These are phyloP conservation scores for Pyrenophora seminiperda DNA, from an alignment of 2,329 filamentous ascomycete species.

Conservation along the genomic window DNA sequence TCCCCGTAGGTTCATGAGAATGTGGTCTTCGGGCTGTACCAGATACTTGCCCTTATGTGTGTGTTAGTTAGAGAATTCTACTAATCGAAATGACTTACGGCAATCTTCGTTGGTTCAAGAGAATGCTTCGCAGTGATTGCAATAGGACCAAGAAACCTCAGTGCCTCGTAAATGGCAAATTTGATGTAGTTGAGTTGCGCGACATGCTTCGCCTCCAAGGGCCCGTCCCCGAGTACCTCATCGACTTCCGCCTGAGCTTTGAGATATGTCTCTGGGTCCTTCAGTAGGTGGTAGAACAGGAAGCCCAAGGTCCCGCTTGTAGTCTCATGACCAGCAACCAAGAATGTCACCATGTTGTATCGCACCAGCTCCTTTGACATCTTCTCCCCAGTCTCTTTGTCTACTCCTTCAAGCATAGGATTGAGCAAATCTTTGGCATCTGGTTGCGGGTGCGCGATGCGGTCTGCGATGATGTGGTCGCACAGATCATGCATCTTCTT, in stretches of 20 bases:
- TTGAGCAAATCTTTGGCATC: constrained; percentile 10
- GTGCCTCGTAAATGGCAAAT: constrained; percentile 10
- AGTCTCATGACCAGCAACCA: constrained; percentile 13
- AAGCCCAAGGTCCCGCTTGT: constrained; percentile 11
- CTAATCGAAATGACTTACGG: not conserved
- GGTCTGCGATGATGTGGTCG: constrained; percentile 9
- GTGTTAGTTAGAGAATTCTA: not conserved
- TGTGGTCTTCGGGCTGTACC: constrained; percentile 7
- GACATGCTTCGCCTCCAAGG: constrained; percentile 1
- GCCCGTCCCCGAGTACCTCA: constrained; percentile 8
- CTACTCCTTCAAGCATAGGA: constrained; percentile 10
- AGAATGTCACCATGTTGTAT: constrained; percentile 14
- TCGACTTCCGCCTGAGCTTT: constrained; percentile 12
- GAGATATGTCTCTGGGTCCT: constrained; percentile 9
- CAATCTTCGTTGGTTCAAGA: constrained; percentile 7
- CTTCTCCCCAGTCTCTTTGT: constrained; percentile 12
- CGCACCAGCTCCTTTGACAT: constrained; percentile 11
- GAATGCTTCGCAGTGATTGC: constrained; percentile 6
- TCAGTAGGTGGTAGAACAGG: constrained; percentile 11
- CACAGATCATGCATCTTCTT: constrained; percentile 14
- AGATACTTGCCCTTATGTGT: constrained; percentile 4
- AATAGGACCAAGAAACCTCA: constrained; percentile 11
- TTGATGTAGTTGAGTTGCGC: constrained; percentile 8
- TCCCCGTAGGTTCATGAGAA: constrained; percentile 10
- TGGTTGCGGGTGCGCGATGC: constrained; percentile 10